Evolutionary conservation across 2,329 filamentous ascomycete genomes (phyloP).

Genomic region (Onygena corvina): DNA sequence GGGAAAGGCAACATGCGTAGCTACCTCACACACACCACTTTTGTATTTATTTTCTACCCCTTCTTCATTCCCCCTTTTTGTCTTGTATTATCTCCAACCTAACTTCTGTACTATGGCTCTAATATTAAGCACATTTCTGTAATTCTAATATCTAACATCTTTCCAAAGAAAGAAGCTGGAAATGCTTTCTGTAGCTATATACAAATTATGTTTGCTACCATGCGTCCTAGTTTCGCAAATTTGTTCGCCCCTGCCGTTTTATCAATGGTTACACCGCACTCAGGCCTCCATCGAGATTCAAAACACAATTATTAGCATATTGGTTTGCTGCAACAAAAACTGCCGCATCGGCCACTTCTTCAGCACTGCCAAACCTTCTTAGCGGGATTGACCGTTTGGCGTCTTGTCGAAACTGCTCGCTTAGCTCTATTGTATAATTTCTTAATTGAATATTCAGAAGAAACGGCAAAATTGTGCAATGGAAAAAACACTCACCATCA

Average conservation of each 20-base stretch:
- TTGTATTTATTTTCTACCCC: no score
- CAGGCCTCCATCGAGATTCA: conserved; percentile 76
- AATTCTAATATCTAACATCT: no score
- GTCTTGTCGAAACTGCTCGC: conserved; percentile 21
- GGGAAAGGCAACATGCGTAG: no score
- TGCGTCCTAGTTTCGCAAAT: not conserved
- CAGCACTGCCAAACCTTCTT: conserved; percentile 52
- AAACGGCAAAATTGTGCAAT: conserved; percentile 5
- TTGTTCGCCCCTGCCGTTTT: not conserved
- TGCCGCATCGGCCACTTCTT: conserved; percentile 72
- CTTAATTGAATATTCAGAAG: not conserved
- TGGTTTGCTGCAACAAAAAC: conserved; percentile 63
- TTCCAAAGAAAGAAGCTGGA: no score
- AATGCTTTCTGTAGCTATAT: no score
- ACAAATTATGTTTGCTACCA: not conserved
- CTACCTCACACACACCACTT: no score
- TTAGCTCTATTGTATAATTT: conserved; percentile 31
- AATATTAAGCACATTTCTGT: no score
- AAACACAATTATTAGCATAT: conserved; percentile 76
- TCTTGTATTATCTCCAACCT: no score
- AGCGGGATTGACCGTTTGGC: conserved; percentile 47
- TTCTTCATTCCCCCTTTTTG: no score
- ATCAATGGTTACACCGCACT: conserved; percentile 46
- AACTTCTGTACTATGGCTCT: no score
- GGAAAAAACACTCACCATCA: conserved; percentile 41